phyloP scores from a whole-genome alignment of 768 basidiomycete genomes.

The Amylocystis lapponica region DNA sequence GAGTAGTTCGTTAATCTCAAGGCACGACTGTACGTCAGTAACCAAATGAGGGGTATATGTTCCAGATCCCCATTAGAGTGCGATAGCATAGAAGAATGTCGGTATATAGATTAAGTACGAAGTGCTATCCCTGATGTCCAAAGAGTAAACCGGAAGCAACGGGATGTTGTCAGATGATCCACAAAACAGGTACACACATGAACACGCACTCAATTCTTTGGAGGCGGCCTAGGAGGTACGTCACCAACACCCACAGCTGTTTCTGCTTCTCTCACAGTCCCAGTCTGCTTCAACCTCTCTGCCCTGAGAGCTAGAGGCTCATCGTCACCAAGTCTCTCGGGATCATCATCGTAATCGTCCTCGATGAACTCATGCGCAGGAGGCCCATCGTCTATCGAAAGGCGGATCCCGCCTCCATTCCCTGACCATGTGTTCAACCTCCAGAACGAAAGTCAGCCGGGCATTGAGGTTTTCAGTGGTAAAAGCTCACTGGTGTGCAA shows the following conservation, averaged over 20 bases:
- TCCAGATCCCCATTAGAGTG: no score
- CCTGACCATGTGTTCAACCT: slow-evolving; percentile 55
- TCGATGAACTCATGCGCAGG: slow-evolving; percentile 62
- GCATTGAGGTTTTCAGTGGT: no score
- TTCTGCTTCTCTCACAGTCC: slow-evolving; percentile 2
- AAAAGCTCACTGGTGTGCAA: slow-evolving; percentile 53
- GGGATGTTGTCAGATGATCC: no score
- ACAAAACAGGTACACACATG: not conserved
- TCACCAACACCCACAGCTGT: slow-evolving; percentile 4
- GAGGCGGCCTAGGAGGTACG: slow-evolving; percentile 9
- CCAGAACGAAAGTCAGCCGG: not conserved
- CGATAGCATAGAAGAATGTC: no score
- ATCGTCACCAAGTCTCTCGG: slow-evolving; percentile 32
- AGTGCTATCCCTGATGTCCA: no score
- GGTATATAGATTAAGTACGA: no score
- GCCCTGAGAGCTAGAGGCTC: slow-evolving; percentile 19
- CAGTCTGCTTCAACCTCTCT: slow-evolving; percentile 8
- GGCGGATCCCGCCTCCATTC: slow-evolving; percentile 53
- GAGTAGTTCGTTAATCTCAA: no score
- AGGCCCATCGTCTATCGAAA: slow-evolving; percentile 68
- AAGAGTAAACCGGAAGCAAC: no score
- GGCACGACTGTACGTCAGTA: no score
- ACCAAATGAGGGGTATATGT: no score
- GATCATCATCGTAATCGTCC: slow-evolving; percentile 48
- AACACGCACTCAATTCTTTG: slow-evolving; percentile 2